Base-by-base conservation (phyloP, 1,284 basidiomycete genomes). In the Ganoderma sinense region DNA sequence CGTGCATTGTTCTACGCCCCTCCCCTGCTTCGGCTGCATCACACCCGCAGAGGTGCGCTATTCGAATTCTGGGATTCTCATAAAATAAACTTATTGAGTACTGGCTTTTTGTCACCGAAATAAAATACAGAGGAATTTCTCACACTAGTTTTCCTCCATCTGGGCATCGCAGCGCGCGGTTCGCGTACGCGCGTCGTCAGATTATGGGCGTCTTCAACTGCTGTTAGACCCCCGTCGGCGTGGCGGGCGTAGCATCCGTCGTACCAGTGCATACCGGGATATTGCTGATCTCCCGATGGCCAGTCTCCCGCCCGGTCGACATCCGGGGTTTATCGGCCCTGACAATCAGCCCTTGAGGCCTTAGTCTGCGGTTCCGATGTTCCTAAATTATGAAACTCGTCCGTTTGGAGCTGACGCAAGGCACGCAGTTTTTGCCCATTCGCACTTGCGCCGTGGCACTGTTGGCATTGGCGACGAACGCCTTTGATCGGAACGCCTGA, bases 221-320 rank as follows among this genome's bases (percentile, higher is more conserved):
- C 26, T 10, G 41, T 63, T 64, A n/a, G 11, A 48, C 23, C 23
- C 43, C 53, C 66, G 26, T 60, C 51, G 29, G 45, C 60, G 66
- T 66, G 43, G 23, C 51, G 62, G 55, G 62, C 45, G 48, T 65
- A 16, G 64, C 69, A 66, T 63, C 29, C 56, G 33, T 62, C 45
- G 59, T 56, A 67, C 41, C 69, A 68, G 66, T 67, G 69, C 63
- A 62, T 23, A 70, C 69, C 69, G 69, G 69, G 45, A 62, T 65
- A 61, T 70, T 62, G 56, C 36, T 31, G 26, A 58, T 51, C 33
- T 55, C 33, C 69, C 66, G 69, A 43, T 41, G 39, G 43, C 43
- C 51, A 31, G 51, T 58, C 36, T 62, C 69, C 64, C 51, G 48
- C 66, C 69, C 59, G 59, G 59, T 61, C 59, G 23, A 26, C 59